Evolutionary conservation across 345 rosid species (phyloP).

Genomic region (Jatropha curcas): DNA sequence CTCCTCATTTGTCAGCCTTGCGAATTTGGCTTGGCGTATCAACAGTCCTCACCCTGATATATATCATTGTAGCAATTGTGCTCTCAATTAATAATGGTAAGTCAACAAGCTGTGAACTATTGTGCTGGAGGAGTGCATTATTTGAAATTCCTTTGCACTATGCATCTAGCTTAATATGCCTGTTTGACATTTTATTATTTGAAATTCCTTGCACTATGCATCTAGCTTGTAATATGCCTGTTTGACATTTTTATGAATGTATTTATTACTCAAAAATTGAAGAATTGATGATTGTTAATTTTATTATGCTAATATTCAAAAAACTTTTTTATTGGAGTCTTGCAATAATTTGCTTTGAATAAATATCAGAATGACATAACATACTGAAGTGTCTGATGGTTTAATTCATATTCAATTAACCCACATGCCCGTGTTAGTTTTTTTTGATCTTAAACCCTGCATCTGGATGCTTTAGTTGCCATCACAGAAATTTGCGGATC

Average conservation of each 20-base stretch:
- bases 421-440: not conserved
- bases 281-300: not conserved
- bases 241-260: too few relatives aligned
- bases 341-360: not conserved
- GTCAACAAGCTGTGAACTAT: not conserved
- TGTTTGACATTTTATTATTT: not conserved
- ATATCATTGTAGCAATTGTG: slow-evolving; percentile 54
- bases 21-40: slow-evolving; percentile 88
- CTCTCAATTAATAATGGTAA: slow-evolving; percentile 74
- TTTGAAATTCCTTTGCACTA: not conserved
- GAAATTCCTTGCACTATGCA: not conserved
- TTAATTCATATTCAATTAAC: not conserved
- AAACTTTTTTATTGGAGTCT: not conserved
- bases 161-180: not conserved
- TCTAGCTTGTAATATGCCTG: not conserved
- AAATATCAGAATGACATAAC: not conserved
- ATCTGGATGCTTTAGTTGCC: not conserved
- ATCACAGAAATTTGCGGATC: not conserved
- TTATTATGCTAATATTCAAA: not conserved
- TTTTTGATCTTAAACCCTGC: not conserved
- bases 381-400: not conserved
- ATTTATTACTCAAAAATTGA: not conserved
- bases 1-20: slow-evolving; percentile 84
- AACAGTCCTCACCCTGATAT: slow-evolving; percentile 62
- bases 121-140: not conserved